A percentile compares a stretch with the other conserved stretches of the same genome.
Evolutionary conservation across 441 rosid species (phyloP).

Genomic region (Viola pubescens): DNA sequence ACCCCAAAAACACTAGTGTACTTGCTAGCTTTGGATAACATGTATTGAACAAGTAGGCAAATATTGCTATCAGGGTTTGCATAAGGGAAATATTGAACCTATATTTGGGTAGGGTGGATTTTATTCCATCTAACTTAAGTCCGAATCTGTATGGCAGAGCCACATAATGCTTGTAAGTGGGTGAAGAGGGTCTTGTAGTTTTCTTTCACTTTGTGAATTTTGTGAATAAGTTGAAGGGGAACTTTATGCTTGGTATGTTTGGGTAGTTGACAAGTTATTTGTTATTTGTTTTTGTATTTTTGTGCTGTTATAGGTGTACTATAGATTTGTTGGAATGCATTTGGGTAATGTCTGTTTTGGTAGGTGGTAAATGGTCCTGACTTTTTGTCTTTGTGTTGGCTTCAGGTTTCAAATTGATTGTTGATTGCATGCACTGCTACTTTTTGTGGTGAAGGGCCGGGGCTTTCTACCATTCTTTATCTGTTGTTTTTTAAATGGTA

Average conservation of each 20-base stretch:
- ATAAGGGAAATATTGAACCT: too few species aligned
- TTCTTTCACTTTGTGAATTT: background rate
- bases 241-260: background rate
- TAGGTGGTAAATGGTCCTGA: background rate
- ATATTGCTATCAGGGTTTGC: background rate
- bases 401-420: constrained; percentile 11
- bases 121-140: too few species aligned
- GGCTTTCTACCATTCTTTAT: background rate
- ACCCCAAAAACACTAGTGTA: too few species aligned
- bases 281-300: background rate
- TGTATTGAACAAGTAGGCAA: too few species aligned
- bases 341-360: background rate
- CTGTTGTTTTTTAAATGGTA: constrained; percentile 7
- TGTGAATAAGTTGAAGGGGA: background rate
- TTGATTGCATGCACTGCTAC: background rate
- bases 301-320: background rate
- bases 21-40: too few species aligned
- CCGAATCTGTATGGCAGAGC: too few species aligned
- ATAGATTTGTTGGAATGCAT: background rate
- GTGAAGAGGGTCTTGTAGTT: too few species aligned
- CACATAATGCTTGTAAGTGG: too few species aligned
- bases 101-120: too few species aligned
- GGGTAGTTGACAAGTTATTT: background rate
- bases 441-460: background rate
- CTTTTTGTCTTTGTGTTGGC: constrained; percentile 1